Base-by-base conservation (phyloP, 2,329 filamentous ascomycete species). In the Cordyceps farinosa region DNA sequence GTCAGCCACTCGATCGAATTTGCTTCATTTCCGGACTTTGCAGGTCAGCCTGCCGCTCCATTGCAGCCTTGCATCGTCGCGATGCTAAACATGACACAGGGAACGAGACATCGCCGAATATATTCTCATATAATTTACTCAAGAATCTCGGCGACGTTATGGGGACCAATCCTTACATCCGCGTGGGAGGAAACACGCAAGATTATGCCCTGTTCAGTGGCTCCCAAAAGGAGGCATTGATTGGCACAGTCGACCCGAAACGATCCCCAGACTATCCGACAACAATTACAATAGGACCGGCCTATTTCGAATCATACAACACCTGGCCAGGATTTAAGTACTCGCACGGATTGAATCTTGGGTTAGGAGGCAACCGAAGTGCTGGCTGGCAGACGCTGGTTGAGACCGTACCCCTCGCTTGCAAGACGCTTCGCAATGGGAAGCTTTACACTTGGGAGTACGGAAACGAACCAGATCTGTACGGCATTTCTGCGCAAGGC, bases 121-220 rank as follows among this genome's bases (percentile, higher is more conserved):
- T 70, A 0, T 89, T 86, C 71, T 87, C 85, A 0, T 79, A 86
- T 64, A 86, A 84, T 55, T 76, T 88, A 8, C 73, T 89, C 29
- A 78, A 82, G 36, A 88, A 87, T 63, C 68, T 88, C 22, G 81
- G 76, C 1, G 70, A 77, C 13, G 69, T 87, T 2, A 78, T 77
- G n/a, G 85, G 85, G 5, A 78, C 77, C 4, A 86, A 85, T 65
- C 86, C 86, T 2, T 79, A 84, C 66, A 82, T 88, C 61, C 78
- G 86, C 11, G 84, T 89, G 1, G 86, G 87, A 3, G 87, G 86
- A 15, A 89, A 88, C 68, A 88, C 86, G 0, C 86, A 89, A 73
- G 85, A 88, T 73, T 87, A 84, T 67, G 84, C 84, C 5, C 76
- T 88, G 44, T 88, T 84, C 71, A 80, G 88, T 66, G 73, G 78